These are phyloP conservation scores for Colletotrichum sp. DNA, from an alignment of 2,329 filamentous ascomycete species.

Conservation along the genomic window DNA sequence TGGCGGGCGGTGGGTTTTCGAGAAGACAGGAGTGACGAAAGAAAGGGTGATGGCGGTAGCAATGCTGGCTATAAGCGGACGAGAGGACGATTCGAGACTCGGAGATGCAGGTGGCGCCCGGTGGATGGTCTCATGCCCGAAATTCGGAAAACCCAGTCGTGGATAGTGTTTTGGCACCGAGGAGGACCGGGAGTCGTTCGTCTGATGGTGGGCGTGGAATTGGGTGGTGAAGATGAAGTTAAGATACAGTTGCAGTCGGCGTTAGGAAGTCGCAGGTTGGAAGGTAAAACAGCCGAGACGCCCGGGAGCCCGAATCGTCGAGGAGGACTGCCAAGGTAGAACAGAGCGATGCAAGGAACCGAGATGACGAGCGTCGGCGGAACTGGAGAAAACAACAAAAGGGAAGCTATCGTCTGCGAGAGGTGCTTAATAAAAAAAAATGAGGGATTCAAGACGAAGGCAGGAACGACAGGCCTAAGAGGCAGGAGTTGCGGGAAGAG, in stretches of 20 bases:
- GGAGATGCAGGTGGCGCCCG: not conserved
- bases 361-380: not conserved
- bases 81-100: not conserved
- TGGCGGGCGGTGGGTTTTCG: constrained; percentile 29
- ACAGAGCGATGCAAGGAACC: not conserved
- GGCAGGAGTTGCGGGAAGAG: not conserved
- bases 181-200: not conserved
- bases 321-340: not conserved
- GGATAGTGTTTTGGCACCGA: not conserved
- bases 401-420: not conserved
- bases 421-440: not conserved
- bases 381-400: not conserved
- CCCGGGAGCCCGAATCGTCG: not conserved
- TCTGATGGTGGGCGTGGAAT: not conserved
- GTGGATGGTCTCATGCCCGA: constrained; percentile 3
- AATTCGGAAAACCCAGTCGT: not conserved
- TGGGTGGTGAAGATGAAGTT: constrained; percentile 2
- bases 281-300: constrained; percentile 6
- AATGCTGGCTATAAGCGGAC: not conserved
- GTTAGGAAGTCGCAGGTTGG: not conserved
- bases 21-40: not conserved
- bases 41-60: not conserved
- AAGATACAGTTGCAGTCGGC: constrained; percentile 3
- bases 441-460: not conserved
- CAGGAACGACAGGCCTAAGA: not conserved